Conservation (phyloP, 257 asterid genomes). For the Fraxinus pennsylvanica region DNA sequence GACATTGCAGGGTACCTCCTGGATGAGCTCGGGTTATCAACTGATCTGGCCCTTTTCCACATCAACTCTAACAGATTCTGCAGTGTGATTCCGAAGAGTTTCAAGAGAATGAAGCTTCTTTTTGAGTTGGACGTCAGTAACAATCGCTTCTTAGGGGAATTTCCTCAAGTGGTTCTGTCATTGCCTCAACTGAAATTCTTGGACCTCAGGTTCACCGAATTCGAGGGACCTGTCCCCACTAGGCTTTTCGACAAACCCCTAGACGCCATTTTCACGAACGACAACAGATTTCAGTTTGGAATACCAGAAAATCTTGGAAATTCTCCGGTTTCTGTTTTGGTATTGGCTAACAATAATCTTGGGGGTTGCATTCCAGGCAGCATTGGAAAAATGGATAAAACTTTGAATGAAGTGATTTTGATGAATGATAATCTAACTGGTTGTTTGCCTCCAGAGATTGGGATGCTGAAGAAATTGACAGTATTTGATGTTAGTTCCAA, state of each 20-base stretch:
- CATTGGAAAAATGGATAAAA: constrained; percentile 60
- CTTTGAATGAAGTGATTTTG: constrained; percentile 55
- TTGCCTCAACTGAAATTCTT: constrained; percentile 53
- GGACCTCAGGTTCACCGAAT: constrained; percentile 71
- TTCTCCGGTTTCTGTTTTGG: constrained; percentile 70
- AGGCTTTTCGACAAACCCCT: constrained; percentile 49
- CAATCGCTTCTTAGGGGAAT: constrained; percentile 68
- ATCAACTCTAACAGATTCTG: constrained; percentile 71
- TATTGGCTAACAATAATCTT: constrained; percentile 63
- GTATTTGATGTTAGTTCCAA: constrained; percentile 77
- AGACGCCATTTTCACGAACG: constrained; percentile 67
- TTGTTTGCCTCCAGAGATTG: constrained; percentile 62
- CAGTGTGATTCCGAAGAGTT: constrained; percentile 51
- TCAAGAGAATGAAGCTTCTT: constrained; percentile 42
- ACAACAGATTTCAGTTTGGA: constrained; percentile 60
- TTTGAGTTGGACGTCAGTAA: constrained; percentile 70
- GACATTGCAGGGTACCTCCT: constrained; percentile 79
- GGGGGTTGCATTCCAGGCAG: constrained; percentile 71
- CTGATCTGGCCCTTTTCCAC: constrained; percentile 68
- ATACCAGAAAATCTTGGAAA: constrained; percentile 66
- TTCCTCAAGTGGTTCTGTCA: constrained; percentile 57
- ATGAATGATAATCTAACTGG: constrained; percentile 70
- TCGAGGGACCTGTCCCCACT: constrained; percentile 61
- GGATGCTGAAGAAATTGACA: constrained; percentile 48
- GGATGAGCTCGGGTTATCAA: constrained; percentile 53